Evolutionary conservation across 352 stramenopile species (phyloP).

Genomic region (Thalassiosira tumida): DNA sequence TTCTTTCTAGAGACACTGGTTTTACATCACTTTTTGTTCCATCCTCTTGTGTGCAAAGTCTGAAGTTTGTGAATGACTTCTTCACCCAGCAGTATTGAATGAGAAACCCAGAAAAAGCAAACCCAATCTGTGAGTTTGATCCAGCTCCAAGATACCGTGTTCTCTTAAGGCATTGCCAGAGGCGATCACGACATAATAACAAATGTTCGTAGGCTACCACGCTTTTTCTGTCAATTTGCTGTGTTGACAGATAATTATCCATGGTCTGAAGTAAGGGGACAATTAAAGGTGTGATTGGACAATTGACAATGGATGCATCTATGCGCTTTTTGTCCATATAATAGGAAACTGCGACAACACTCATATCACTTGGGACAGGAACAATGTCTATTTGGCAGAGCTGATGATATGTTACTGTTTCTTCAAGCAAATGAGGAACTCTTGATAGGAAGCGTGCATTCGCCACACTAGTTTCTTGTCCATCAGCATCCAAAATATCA

Average conservation of each 20-base stretch:
- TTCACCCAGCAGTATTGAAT: slow-evolving; percentile 89
- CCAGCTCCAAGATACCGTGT: slow-evolving; percentile 60
- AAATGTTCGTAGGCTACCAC: slow-evolving; percentile 64
- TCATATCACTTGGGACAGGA: slow-evolving; percentile 67
- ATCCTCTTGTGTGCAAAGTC: slow-evolving; percentile 16
- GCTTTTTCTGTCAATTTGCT: slow-evolving; percentile 22
- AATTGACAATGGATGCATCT: slow-evolving; percentile 80
- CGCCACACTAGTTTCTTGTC: slow-evolving; percentile 29
- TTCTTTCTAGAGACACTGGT: slow-evolving; percentile 47
- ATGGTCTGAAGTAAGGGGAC: slow-evolving; percentile 86
- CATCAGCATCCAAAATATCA: slow-evolving; percentile 27
- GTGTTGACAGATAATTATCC: slow-evolving; percentile 72
- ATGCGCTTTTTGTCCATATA: slow-evolving; percentile 83
- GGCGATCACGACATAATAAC: slow-evolving; percentile 81
- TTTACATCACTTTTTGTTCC: slow-evolving; percentile 23
- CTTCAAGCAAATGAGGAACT: slow-evolving; percentile 77
- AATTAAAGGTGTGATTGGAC: slow-evolving; percentile 85
- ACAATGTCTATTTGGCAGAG: slow-evolving; percentile 61
- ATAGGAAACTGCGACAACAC: slow-evolving; percentile 86
- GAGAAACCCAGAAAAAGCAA: slow-evolving; percentile 88
- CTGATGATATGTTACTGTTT: slow-evolving; percentile 78
- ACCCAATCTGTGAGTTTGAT: slow-evolving; percentile 81
- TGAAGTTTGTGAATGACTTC: slow-evolving; percentile 81
- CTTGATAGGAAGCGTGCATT: slow-evolving; percentile 33
- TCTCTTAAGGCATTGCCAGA: slow-evolving; percentile 87